Percentiles rank a stretch among this genome's conserved stretches.
phyloP scores from a whole-genome alignment of 2,329 filamentous ascomycete species.

The Phoma herbarum region DNA sequence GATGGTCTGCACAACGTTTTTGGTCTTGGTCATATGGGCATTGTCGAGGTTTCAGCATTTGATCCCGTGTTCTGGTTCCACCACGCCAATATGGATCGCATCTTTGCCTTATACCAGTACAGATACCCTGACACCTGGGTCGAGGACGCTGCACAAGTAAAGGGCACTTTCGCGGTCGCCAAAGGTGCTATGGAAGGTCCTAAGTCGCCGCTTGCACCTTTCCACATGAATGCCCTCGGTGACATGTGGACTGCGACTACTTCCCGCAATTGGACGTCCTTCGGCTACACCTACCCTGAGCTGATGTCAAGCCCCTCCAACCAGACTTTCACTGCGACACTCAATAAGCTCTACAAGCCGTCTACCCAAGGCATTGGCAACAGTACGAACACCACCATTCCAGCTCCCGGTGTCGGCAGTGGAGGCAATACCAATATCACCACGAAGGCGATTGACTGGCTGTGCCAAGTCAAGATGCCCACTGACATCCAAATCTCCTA shows the following conservation, averaged over 20 bases:
- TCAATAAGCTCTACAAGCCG: slow-evolving; percentile 43
- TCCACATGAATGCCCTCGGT: slow-evolving; percentile 45
- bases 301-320: slow-evolving; percentile 38
- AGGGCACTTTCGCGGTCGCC: slow-evolving; percentile 35
- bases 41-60: slow-evolving; percentile 43
- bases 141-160: slow-evolving; percentile 32
- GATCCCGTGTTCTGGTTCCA: slow-evolving; percentile 48
- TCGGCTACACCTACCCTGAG: slow-evolving; percentile 49
- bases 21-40: slow-evolving; percentile 55
- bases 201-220: slow-evolving; percentile 37
- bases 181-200: slow-evolving; percentile 32
- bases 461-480: slow-evolving; percentile 44
- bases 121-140: slow-evolving; percentile 48
- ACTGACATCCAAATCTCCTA: slow-evolving; percentile 45
- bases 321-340: slow-evolving; percentile 36
- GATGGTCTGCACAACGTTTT: slow-evolving; percentile 45
- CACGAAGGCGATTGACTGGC: slow-evolving; percentile 40
- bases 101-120: slow-evolving; percentile 24
- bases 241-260: slow-evolving; percentile 43
- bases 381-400: slow-evolving; percentile 27
- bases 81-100: slow-evolving; percentile 28
- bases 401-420: slow-evolving; percentile 8
- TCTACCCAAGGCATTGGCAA: slow-evolving; percentile 35
- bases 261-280: slow-evolving; percentile 40
- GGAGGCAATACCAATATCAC: slow-evolving; percentile 22